Evolutionary conservation across 164 flowering plant genomes (phyloP).

Genomic region (Kingdonia uniflora): DNA sequence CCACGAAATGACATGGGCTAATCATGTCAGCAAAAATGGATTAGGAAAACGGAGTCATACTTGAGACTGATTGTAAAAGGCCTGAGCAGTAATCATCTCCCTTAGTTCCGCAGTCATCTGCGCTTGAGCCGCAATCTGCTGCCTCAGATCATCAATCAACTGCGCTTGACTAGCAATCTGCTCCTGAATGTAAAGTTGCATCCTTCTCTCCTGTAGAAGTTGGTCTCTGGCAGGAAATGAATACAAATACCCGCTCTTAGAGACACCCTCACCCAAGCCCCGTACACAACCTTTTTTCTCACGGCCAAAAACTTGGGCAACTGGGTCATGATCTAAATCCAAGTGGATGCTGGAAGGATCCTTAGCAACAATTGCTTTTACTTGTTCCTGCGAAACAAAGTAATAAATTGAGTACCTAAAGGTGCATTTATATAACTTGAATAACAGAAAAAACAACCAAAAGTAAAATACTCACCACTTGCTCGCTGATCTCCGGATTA

Average conservation of each 20-base stretch:
- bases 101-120: no score
- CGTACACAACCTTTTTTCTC: background rate
- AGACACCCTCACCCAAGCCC: background rate
- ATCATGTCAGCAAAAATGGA: no score
- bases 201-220: background rate
- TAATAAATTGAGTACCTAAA: background rate
- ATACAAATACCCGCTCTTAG: background rate
- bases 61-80: no score
- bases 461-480: background rate
- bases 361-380: background rate
- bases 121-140: background rate
- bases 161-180: background rate
- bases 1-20: no score
- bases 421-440: background rate
- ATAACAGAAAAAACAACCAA: background rate
- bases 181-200: background rate
- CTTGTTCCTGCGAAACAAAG: background rate
- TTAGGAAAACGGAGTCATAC: no score
- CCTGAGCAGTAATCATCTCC: no score
- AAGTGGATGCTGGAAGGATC: conserved; percentile 2
- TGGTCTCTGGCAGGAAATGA: background rate
- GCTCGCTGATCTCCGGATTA: background rate
- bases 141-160: background rate
- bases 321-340: background rate
- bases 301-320: conserved; percentile 2